Base-by-base conservation (phyloP, 2,329 filamentous ascomycete species). In the Colletotrichum sp. region DNA sequence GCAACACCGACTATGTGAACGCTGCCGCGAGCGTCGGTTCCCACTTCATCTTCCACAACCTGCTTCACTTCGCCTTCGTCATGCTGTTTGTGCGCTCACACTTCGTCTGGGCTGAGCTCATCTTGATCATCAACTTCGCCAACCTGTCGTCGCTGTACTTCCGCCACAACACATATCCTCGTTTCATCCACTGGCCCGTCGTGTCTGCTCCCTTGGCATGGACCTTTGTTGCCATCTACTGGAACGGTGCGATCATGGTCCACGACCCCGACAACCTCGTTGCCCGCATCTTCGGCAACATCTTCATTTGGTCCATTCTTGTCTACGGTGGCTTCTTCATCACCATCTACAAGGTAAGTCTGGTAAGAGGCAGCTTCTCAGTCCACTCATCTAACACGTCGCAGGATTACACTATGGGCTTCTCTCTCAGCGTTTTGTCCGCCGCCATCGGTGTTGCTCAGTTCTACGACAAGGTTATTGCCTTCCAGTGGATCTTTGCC, bases 401-500 rank as follows among this genome's bases (percentile, higher is more conserved):
- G 3, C 39, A 89, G 91, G 92, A 93, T 80, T 93, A 93, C 84
- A 94, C 94, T 28, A 93, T 98, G 82, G 95, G 96, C 3, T 95
- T 97, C 83, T 92, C 92, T 70, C 89, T 98, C 80, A 94, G 92
- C 79, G 89, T 96, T 60, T 87, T 98, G 63, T 87, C 92, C 2
- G 92, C 95, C 7, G 92, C 95, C 21, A 92, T 98, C 57, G 95
- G 95, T 15, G 92, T 97, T 18, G 90, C 92, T 16, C 96, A 98
- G 84, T 93, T 98, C 86, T 87, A 92, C 67, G 89, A 90, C 80
- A 92, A 95, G 83, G 85, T 93, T 75, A 89, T 98, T 79, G 94
- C 95, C 8, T 88, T 98, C 78, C 96, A 98, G 86, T 98, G 95
- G 95, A 96, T 98, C 85, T 98, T 98, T 83, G 94, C 95, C 39